Conservation (phyloP, 352 stramenopile genomes). For the Globisporangium alternatum region DNA sequence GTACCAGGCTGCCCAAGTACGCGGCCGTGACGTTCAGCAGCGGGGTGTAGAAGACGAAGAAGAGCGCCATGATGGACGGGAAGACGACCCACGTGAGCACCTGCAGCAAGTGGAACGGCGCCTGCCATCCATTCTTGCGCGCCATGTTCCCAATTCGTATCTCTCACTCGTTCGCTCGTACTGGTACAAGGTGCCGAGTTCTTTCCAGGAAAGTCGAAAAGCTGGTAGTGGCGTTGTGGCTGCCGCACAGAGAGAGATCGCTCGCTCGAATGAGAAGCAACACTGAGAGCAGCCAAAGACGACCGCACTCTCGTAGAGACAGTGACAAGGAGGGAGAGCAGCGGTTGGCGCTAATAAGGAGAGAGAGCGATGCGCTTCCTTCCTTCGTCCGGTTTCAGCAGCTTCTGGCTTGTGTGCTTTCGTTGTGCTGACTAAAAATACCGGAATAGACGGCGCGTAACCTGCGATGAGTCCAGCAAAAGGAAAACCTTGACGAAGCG, state of each 20-base stretch:
- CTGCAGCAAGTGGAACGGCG: conserved; percentile 81
- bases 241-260: neutral
- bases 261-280: neutral
- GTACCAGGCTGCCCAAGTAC: conserved; percentile 46
- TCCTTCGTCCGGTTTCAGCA: neutral
- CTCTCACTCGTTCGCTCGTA: neutral
- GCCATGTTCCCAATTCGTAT: conserved; percentile 24
- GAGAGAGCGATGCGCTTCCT: neutral
- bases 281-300: neutral
- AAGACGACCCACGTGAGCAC: conserved; percentile 83
- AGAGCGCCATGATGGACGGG: conserved; percentile 71
- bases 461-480: neutral
- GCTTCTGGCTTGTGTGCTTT: neutral
- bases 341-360: neutral
- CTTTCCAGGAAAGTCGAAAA: conserved; percentile 3
- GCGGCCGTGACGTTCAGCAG: conserved; percentile 46
- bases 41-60: conserved; percentile 81
- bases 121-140: conserved; percentile 78
- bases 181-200: neutral
- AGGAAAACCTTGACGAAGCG: neutral
- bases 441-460: neutral
- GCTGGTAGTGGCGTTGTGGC: neutral
- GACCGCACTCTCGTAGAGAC: neutral
- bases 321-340: neutral
- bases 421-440: conserved; percentile 8